phyloP scores from a whole-genome alignment of 73 alveolate species.

The Paramecium primaurelia region DNA sequence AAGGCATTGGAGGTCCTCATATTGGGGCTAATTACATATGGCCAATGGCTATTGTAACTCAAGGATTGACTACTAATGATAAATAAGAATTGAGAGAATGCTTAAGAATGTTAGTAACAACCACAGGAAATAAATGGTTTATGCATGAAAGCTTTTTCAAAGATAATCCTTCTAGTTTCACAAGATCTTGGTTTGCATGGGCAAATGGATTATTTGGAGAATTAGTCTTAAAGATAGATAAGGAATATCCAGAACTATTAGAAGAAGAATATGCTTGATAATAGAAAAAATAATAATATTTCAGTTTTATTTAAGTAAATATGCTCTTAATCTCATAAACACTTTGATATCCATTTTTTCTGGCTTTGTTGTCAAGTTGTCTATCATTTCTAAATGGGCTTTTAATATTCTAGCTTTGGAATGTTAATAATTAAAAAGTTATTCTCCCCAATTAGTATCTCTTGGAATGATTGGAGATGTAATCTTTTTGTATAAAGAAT shows the following conservation, averaged over 20 bases:
- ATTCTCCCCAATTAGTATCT: not conserved
- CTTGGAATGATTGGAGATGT: not conserved
- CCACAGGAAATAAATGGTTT: conserved; percentile 72
- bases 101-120: conserved; percentile 66
- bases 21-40: conserved; percentile 76
- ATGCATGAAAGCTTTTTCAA: conserved; percentile 84
- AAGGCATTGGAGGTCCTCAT: conserved; percentile 84
- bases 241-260: conserved; percentile 54
- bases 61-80: conserved; percentile 77
- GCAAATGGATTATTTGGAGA: conserved; percentile 87
- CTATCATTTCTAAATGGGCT: not conserved
- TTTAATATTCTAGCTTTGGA: not conserved
- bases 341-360: not conserved
- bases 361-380: not conserved
- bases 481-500: not conserved
- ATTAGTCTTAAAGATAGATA: conserved; percentile 61
- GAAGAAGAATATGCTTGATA: not conserved
- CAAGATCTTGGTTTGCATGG: conserved; percentile 92
- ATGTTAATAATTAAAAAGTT: not conserved
- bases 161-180: conserved; percentile 68
- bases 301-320: not conserved
- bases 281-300: not conserved
- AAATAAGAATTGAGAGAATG: conserved; percentile 75
- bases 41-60: conserved; percentile 82
- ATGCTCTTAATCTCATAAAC: not conserved